Base-by-base conservation (phyloP, 495 filamentous ascomycete species). In the Sordaria brevicollis region DNA sequence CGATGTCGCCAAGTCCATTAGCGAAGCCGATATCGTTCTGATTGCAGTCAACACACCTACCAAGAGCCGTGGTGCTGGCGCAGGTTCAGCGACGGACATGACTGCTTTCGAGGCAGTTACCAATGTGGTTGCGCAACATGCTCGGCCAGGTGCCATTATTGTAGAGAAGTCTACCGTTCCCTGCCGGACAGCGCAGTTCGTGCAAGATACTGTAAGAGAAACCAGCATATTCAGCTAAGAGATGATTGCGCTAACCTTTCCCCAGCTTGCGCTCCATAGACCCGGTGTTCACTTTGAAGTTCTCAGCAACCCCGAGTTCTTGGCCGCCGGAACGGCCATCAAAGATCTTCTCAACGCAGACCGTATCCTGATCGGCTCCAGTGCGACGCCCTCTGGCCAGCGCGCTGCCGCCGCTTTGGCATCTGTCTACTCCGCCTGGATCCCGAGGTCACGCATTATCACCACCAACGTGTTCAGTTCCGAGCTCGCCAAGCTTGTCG, bases 91-190 rank as follows among this genome's bases (percentile, higher is more conserved):
- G 0, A 90, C 89, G 13, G 89, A 94, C 71, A 84, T 93, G 77
- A 85, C 86, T 9, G 86, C 87, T 17, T 84, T 93, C 19, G 91
- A 94, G 76, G 84, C 84, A 21, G 92, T 89, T 0, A 86, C 86
- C 5, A 81, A 86, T 36, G 86, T 85, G 62, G 88, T 94, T 65
- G 92, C 92, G 1, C 79, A 83, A 65, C 79, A 89, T 66, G 88
- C 91, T 4, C 86, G 83, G 38, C 80, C 84, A 5, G 89, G 89
- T 37, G 88, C 89, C 57, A 91, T 93, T 69, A 83, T 94, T 29
- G 92, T 94, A 5, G 92, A 94, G 79, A 94, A 93, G 79, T 89
- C 87, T 36, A 94, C 92, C 0, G 92, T 94, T 36, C 92, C 92
- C 3, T 91, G 89, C 74, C 82, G 89, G 39, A 94, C 92, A 6